Evolutionary conservation across 305 asterid species (phyloP).

Genomic region (Coffea humblotiana): DNA sequence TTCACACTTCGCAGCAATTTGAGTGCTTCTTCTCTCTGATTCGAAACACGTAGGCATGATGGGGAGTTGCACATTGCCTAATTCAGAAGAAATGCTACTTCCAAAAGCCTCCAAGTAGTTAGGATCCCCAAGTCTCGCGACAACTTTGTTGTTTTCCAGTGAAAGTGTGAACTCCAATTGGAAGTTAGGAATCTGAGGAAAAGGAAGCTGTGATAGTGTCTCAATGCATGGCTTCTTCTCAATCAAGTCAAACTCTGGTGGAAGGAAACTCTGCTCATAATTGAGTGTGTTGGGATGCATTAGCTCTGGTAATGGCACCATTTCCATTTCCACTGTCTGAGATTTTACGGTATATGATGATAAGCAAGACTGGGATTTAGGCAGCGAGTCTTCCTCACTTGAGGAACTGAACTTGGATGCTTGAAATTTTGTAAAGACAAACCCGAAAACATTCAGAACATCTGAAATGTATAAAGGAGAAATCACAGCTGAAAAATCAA

Average conservation of each 20-base stretch:
- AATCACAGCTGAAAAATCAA: background rate
- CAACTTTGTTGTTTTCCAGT: conserved; percentile 41
- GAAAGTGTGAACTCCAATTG: conserved; percentile 41
- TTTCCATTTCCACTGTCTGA: conserved; percentile 28
- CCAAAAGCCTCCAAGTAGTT: conserved; percentile 51
- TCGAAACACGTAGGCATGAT: conserved; percentile 28
- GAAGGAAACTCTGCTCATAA: conserved; percentile 37
- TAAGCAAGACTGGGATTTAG: conserved; percentile 34
- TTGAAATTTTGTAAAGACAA: conserved; percentile 27
- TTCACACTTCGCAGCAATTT: conserved; percentile 23
- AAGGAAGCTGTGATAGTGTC: conserved; percentile 32
- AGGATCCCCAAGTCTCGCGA: conserved; percentile 39
- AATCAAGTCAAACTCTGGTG: conserved; percentile 18
- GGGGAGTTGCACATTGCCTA: conserved; percentile 38
- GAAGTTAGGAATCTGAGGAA: conserved; percentile 44
- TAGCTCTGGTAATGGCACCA: conserved; percentile 37
- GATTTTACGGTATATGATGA: conserved; percentile 29
- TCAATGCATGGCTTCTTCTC: conserved; percentile 31
- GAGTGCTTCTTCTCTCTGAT: conserved; percentile 25
- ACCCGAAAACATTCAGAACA: background rate
- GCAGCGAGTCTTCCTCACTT: conserved; percentile 32
- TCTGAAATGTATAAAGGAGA: background rate
- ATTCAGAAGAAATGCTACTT: conserved; percentile 24
- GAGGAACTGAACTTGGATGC: conserved; percentile 40
- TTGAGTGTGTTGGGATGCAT: conserved; percentile 28